A percentile compares a stretch with the other conserved stretches of the same genome.
These are phyloP conservation scores for Austroboletus eburneus DNA, from an alignment of 768 basidiomycete genomes.

Conservation along the genomic window DNA sequence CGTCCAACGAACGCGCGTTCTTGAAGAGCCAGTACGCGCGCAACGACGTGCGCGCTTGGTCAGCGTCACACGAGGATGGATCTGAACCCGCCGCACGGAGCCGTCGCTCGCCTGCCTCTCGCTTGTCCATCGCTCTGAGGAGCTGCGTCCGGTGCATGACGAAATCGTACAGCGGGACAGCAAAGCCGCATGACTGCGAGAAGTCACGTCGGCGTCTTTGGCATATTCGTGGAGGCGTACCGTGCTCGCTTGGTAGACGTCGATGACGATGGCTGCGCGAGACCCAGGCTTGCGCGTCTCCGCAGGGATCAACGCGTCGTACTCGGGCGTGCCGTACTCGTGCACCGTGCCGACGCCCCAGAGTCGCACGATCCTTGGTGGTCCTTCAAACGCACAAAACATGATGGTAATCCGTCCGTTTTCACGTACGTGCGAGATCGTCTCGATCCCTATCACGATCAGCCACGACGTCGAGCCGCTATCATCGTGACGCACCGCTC, in stretches of 20 bases:
- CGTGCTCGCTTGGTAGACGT: slow-evolving; percentile 51
- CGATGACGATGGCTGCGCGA: slow-evolving; percentile 54
- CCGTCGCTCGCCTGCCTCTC: slow-evolving; percentile 40
- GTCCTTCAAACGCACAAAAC: slow-evolving; percentile 58
- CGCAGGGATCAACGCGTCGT: slow-evolving; percentile 46
- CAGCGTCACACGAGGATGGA: neutral
- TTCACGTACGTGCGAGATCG: slow-evolving; percentile 58
- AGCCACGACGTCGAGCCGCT: too few relatives aligned
- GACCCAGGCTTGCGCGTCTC: slow-evolving; percentile 51
- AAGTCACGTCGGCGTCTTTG: neutral
- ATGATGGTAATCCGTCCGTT: slow-evolving; percentile 60
- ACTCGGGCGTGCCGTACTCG: slow-evolving; percentile 62
- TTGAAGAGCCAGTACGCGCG: slow-evolving; percentile 48
- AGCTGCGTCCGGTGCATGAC: slow-evolving; percentile 51
- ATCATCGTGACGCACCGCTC: slow-evolving; percentile 41
- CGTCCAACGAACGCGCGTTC: slow-evolving; percentile 53
- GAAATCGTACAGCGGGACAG: slow-evolving; percentile 60
- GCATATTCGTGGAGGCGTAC: slow-evolving; percentile 18
- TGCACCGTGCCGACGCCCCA: slow-evolving; percentile 58
- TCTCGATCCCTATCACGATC: slow-evolving; percentile 45
- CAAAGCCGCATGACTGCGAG: slow-evolving; percentile 69
- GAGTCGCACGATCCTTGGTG: slow-evolving; percentile 52
- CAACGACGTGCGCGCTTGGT: slow-evolving; percentile 34
- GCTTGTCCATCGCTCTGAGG: slow-evolving; percentile 36
- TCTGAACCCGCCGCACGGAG: neutral